phyloP scores from a whole-genome alignment of 805 yeast species.

The Metschnikowia continentalis region DNA sequence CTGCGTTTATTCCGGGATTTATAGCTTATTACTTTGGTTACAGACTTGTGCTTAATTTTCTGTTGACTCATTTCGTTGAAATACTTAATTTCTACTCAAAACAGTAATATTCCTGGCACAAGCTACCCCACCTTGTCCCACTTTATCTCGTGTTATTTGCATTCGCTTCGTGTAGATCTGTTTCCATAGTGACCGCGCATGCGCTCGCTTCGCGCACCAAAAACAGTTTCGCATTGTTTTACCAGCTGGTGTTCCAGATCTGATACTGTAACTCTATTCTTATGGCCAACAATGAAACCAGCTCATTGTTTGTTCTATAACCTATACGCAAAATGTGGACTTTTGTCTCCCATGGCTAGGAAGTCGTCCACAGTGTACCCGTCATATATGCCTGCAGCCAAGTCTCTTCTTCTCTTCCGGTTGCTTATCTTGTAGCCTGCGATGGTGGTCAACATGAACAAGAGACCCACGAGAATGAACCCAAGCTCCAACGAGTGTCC shows the following conservation, averaged over 20 bases:
- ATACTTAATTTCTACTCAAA: too few species aligned
- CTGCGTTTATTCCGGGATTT: too few species aligned
- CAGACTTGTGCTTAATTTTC: too few species aligned
- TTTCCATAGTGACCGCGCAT: too few species aligned
- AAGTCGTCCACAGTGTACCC: conserved; percentile 24
- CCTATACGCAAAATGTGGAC: conserved; percentile 35
- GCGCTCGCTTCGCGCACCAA: background rate
- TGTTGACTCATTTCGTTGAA: too few species aligned
- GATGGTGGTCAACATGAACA: conserved; percentile 18
- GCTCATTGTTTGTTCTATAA: conserved; percentile 3
- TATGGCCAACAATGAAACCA: conserved; percentile 1
- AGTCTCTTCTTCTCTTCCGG: conserved; percentile 14
- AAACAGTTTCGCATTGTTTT: background rate
- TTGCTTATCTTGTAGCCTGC: conserved; percentile 23
- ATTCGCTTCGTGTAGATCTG: too few species aligned
- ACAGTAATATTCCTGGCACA: too few species aligned
- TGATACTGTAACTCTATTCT: background rate
- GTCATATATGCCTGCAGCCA: conserved; percentile 26
- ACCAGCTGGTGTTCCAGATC: too few species aligned
- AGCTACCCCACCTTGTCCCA: too few species aligned
- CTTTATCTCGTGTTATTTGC: too few species aligned
- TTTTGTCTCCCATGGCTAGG: conserved; percentile 39
- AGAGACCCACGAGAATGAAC: conserved; percentile 28
- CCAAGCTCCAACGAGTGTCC: conserved; percentile 34
- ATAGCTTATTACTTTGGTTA: too few species aligned